Percentiles rank a stretch among this genome's conserved stretches.
These are phyloP conservation scores for Phaeolepiota aurea DNA, from an alignment of 768 basidiomycete genomes.

Conservation along the genomic window DNA sequence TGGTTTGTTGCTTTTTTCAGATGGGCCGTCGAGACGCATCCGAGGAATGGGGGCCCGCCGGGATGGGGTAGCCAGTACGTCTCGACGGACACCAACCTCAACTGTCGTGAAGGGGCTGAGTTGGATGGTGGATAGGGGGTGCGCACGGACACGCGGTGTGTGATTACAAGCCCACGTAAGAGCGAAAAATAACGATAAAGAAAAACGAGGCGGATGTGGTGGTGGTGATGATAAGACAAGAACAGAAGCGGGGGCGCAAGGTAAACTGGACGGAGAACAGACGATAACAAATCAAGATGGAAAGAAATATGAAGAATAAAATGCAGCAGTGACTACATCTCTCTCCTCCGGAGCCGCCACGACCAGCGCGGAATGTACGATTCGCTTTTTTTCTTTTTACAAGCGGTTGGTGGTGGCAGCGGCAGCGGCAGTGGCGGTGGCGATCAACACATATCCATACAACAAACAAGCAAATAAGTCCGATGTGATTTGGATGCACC, in stretches of 20 bases:
- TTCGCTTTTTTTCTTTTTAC: too few relatives aligned
- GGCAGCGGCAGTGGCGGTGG: too few relatives aligned
- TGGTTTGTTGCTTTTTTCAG: conserved; percentile 6
- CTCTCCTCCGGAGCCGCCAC: too few relatives aligned
- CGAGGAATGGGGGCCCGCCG: conserved; percentile 11
- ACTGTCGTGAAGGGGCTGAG: conserved; percentile 8
- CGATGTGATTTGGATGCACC: conserved; percentile 5
- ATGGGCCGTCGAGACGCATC: conserved; percentile 30
- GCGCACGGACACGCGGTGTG: conserved; percentile 9
- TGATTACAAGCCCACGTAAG: conserved; percentile 18
- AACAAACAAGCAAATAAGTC: conserved; percentile 16
- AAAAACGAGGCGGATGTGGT: too few relatives aligned
- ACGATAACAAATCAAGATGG: too few relatives aligned
- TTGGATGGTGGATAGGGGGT: conserved; percentile 11
- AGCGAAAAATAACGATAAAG: conserved; percentile 9
- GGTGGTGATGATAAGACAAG: conserved; percentile 4
- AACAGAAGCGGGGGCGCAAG: not conserved
- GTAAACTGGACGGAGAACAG: too few relatives aligned
- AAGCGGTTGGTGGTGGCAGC: too few relatives aligned
- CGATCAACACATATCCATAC: conserved; percentile 19
- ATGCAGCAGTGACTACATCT: too few relatives aligned
- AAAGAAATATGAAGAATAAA: too few relatives aligned
- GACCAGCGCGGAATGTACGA: too few relatives aligned
- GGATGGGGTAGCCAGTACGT: conserved; percentile 24
- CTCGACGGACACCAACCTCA: conserved; percentile 24